phyloP scores from a whole-genome alignment of 2,329 filamentous ascomycete species.

The Fusarium nodosum region DNA sequence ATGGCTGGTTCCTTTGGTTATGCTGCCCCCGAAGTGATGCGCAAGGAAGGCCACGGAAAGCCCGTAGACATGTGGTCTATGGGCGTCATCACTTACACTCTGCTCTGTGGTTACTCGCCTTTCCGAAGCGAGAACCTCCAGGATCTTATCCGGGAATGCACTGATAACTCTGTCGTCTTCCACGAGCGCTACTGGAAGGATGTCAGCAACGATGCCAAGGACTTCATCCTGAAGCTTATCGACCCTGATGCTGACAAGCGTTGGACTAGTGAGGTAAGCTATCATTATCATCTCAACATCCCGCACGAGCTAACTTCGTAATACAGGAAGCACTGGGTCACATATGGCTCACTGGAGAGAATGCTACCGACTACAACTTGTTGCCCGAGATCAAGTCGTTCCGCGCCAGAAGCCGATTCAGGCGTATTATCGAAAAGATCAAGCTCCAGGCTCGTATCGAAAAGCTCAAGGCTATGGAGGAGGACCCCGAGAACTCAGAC shows the following conservation, averaged over 20 bases:
- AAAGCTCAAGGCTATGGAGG: constrained; percentile 91
- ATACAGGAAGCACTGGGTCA: constrained; percentile 81
- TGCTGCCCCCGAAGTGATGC: constrained; percentile 97
- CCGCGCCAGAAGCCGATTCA: constrained; percentile 90
- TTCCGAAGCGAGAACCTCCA: constrained; percentile 95
- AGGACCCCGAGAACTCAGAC: constrained; percentile 77
- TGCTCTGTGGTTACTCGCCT: constrained; percentile 97
- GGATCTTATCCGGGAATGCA: constrained; percentile 96
- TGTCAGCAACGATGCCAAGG: constrained; percentile 93
- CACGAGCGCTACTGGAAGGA: constrained; percentile 99
- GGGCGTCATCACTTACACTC: constrained; percentile 97
- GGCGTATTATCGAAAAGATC: constrained; percentile 94
- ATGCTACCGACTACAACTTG: constrained; percentile 95
- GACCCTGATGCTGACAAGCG: constrained; percentile 83
- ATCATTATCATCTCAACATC: constrained; percentile 10
- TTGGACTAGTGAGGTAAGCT: constrained; percentile 78
- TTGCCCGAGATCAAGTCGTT: constrained; percentile 95
- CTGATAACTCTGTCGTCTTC: constrained; percentile 85
- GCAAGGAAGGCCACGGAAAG: constrained; percentile 97
- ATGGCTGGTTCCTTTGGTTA: constrained; percentile 99
- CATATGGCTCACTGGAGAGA: constrained; percentile 91
- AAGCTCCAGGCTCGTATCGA: constrained; percentile 97
- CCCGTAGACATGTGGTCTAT: constrained; percentile 99
- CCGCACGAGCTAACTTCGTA: constrained; percentile 36
- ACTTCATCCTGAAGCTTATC: constrained; percentile 88